These are phyloP conservation scores for Mycena albidolilacea DNA, from an alignment of 768 basidiomycete species.

Conservation along the genomic window DNA sequence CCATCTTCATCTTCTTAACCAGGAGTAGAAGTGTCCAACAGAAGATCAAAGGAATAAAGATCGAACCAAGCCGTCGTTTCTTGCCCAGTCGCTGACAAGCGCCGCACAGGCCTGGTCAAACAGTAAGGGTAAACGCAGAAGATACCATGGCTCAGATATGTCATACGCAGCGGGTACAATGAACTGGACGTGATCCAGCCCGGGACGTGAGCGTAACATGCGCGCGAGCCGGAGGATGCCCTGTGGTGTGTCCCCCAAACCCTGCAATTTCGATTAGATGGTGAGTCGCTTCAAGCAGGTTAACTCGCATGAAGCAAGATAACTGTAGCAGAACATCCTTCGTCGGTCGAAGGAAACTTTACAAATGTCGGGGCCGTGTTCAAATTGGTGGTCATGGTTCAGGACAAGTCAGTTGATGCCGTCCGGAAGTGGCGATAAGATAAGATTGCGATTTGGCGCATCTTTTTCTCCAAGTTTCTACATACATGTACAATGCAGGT, in stretches of 20 bases:
- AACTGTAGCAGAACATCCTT: background rate
- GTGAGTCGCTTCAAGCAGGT: background rate
- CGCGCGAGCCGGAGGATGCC: slow-evolving; percentile 14
- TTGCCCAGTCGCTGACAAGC: background rate
- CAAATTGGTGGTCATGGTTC: background rate
- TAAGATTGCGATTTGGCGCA: background rate
- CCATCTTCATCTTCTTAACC: slow-evolving; percentile 12
- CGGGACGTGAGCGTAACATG: background rate
- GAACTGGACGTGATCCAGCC: background rate
- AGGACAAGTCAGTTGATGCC: background rate
- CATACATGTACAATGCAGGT: no score
- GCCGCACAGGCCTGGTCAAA: background rate
- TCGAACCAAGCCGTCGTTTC: slow-evolving; percentile 11
- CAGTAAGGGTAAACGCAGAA: no score
- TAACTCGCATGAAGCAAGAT: slow-evolving; percentile 12
- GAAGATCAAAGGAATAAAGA: slow-evolving; percentile 2
- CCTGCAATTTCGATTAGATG: slow-evolving; percentile 1
- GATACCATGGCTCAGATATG: background rate
- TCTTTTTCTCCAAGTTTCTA: no score
- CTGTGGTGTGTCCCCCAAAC: slow-evolving; percentile 11
- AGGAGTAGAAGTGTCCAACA: background rate
- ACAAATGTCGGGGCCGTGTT: background rate
- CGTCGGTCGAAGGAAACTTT: background rate
- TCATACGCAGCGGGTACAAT: slow-evolving; percentile 9
- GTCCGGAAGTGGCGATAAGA: background rate